Evolutionary conservation across 164 flowering plant genomes (phyloP).

Genomic region (Saururus chinensis): DNA sequence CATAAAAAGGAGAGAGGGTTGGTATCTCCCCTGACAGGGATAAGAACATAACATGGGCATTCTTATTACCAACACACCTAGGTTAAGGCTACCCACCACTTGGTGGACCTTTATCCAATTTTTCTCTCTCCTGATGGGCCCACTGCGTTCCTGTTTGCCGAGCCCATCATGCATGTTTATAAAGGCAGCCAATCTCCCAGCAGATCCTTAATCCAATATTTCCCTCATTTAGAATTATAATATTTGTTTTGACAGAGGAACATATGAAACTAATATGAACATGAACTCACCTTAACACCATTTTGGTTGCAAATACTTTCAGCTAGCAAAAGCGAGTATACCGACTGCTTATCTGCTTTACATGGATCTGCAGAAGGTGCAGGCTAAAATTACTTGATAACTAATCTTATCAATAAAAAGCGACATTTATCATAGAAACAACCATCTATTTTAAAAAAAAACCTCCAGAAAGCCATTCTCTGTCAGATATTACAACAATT

Average conservation of each 20-base stretch:
- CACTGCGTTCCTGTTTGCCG: too few relatives aligned
- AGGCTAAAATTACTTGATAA: neutral
- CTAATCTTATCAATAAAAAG: neutral
- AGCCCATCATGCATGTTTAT: too few relatives aligned
- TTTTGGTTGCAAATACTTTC: constrained; percentile 71
- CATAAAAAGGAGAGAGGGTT: too few relatives aligned
- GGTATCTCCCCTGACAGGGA: too few relatives aligned
- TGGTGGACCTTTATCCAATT: too few relatives aligned
- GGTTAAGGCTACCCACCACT: too few relatives aligned
- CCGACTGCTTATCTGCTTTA: constrained; percentile 84
- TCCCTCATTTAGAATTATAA: too few relatives aligned
- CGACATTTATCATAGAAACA: neutral
- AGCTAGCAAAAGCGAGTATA: constrained; percentile 83
- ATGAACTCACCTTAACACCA: constrained; percentile 58
- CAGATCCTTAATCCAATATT: too few relatives aligned
- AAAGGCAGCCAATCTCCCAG: too few relatives aligned
- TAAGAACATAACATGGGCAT: too few relatives aligned
- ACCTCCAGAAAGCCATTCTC: constrained; percentile 90
- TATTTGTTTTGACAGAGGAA: neutral
- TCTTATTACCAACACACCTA: too few relatives aligned
- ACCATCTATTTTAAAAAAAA: neutral
- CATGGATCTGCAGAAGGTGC: constrained; percentile 54
- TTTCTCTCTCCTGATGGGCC: too few relatives aligned
- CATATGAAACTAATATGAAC: neutral
- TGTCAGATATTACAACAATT: constrained; percentile 66